These are phyloP conservation scores for Spatholobus suberectus DNA, from an alignment of 306 rosid species.

Conservation along the genomic window DNA sequence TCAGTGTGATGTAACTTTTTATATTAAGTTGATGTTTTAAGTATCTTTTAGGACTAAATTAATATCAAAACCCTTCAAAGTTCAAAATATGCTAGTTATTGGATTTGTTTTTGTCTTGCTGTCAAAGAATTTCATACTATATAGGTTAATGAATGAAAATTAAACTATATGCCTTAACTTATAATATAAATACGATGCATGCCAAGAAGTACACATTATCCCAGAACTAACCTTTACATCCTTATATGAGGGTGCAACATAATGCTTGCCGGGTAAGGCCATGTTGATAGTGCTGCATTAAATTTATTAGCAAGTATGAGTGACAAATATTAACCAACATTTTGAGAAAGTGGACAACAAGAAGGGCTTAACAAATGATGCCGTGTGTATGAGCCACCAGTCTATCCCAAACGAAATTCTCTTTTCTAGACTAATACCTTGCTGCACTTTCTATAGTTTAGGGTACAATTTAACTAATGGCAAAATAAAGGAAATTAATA, in stretches of 20 bases:
- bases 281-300: constrained; percentile 63
- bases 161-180: neutral
- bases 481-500: no score
- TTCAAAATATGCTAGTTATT: no score
- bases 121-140: no score
- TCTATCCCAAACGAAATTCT: neutral
- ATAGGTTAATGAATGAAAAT: neutral
- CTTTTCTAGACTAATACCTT: no score
- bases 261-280: constrained; percentile 72
- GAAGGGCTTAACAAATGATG: neutral
- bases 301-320: neutral
- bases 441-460: no score
- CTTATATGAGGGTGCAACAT: constrained; percentile 48
- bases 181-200: neutral
- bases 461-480: no score
- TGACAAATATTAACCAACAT: neutral
- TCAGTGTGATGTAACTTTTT: no score
- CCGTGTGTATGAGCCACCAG: neutral
- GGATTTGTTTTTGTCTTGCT: no score
- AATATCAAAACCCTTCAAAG: no score
- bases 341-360: neutral
- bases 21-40: no score
- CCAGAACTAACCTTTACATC: constrained; percentile 54
- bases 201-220: neutral
- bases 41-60: no score